Evolutionary conservation across 139 green algal species (phyloP).

Genomic region (Monoraphidium neglectum): DNA sequence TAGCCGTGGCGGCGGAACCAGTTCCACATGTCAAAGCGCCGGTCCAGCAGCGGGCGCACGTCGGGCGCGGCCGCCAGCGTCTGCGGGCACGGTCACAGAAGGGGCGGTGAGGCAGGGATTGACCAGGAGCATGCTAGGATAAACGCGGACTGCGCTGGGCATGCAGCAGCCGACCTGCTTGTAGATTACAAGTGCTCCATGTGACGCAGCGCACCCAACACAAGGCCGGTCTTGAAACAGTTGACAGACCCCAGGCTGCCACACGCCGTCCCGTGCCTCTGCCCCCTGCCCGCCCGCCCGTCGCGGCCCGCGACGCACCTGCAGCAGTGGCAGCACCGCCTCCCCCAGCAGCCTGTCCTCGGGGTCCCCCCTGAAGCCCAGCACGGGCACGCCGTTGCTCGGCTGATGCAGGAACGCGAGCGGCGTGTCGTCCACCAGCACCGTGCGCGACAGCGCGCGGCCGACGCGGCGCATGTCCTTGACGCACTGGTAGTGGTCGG

Average conservation of each 20-base stretch:
- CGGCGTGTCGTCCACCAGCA: slow-evolving; percentile 93
- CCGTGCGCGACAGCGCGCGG: slow-evolving; percentile 60
- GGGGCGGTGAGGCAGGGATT: too few species aligned
- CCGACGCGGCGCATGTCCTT: slow-evolving; percentile 85
- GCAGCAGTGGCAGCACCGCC: slow-evolving; percentile 81
- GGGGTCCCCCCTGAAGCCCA: slow-evolving; percentile 77
- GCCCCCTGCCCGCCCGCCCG: too few species aligned
- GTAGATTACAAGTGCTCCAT: too few species aligned
- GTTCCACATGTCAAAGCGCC: slow-evolving; percentile 80
- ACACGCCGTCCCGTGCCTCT: too few species aligned
- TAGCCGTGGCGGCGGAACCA: slow-evolving; percentile 64
- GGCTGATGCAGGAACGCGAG: slow-evolving; percentile 88
- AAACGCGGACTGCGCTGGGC: too few species aligned
- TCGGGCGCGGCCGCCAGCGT: slow-evolving; percentile 36
- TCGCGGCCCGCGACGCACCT: slow-evolving; percentile 44
- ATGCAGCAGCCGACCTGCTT: too few species aligned
- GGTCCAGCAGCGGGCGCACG: slow-evolving; percentile 61
- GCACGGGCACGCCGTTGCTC: slow-evolving; percentile 85
- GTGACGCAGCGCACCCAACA: too few species aligned
- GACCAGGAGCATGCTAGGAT: too few species aligned
- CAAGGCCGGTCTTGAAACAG: too few species aligned
- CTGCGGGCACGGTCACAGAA: too few species aligned
- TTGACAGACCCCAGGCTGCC: too few species aligned
- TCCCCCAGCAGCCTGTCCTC: slow-evolving; percentile 81
- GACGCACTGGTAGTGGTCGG: slow-evolving; percentile 80